Base-by-base conservation (phyloP, 225 moss, liverwort and hornwort species). In the Anthoceros angustus region DNA sequence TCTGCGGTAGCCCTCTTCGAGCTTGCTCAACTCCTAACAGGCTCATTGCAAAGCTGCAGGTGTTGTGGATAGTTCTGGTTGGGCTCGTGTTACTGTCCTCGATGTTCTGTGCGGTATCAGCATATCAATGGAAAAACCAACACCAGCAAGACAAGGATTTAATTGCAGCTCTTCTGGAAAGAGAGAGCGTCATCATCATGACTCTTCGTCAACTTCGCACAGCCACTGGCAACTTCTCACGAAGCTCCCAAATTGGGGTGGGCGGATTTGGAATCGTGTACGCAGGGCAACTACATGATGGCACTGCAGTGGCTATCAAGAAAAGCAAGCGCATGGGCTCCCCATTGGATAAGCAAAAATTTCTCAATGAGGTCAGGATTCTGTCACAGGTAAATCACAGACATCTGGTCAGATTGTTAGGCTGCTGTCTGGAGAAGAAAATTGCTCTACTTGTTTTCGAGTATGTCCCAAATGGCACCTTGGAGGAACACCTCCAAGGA, bases 161-260 rank as follows among this genome's bases (percentile, higher is more conserved):
- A 63, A 70, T 70, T 26, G 40, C 14, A 32, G 42, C 62, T 42
- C 43, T 70, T 2, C 0, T 63, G 64, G 63, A 63, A 25, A 64
- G 42, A 25, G 63, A 64, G 12, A 43, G 63, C 0, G 42, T 16
- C 11, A 46, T 11, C 16, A 0, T 55, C 10, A 55, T 55, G 8
- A 4, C 55, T 0, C 55, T 55, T 21, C 15, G 63, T 39, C 63
- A 70, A 5, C 5, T 70, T 6, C 39, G 55, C 8, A 63, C 11
- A 41, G 70, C 70, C 2, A 70, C 75, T 1, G 42, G 61, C 10
- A 61, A 75, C 64, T 75, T 71, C 66, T 40, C 41, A n/a, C n/a
- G 23, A 15, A 55, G 14, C 7, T 55, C 14, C 18, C 12, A 55
- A 23, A 55, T 55, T 4, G 55, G 55, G 23, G 55, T 1, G 23